Conservation (phyloP, 148 eudicot species). For the Chenopodium formosanum region DNA sequence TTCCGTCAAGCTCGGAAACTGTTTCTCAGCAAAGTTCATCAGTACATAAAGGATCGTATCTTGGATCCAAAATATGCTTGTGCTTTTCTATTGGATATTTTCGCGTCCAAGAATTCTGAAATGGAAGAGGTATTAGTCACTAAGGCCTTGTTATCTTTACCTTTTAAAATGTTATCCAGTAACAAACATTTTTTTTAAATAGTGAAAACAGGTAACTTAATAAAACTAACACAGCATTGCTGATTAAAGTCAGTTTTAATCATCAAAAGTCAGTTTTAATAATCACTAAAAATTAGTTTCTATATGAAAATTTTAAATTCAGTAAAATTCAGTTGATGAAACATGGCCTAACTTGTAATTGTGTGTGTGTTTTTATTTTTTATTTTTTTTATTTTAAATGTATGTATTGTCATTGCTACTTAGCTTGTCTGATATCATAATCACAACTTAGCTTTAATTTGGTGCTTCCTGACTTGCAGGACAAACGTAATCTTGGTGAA, state of each 20-base stretch:
- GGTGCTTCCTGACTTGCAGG: constrained; percentile 48
- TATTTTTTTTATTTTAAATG: not conserved
- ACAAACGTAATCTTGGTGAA: constrained; percentile 63
- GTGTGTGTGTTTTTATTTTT: too few species aligned
- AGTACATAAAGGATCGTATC: constrained; percentile 81
- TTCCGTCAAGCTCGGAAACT: constrained; percentile 77
- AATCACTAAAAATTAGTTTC: too few species aligned
- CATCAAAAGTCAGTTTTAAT: too few species aligned
- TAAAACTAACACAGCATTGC: too few species aligned
- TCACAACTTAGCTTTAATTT: not conserved
- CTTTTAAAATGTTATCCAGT: too few species aligned
- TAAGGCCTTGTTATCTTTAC: not conserved
- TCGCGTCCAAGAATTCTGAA: constrained; percentile 47
- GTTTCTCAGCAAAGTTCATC: constrained; percentile 81
- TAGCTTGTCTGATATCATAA: constrained; percentile 4
- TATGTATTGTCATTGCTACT: not conserved
- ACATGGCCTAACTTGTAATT: not conserved
- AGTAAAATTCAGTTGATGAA: too few species aligned
- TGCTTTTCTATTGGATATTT: constrained; percentile 71
- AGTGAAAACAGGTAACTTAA: too few species aligned
- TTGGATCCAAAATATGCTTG: constrained; percentile 95
- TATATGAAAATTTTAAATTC: too few species aligned
- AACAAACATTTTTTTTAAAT: too few species aligned
- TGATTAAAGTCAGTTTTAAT: too few species aligned
- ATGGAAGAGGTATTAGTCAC: constrained; percentile 64